These are phyloP conservation scores for Acrodontium crateriforme DNA, from an alignment of 2,329 filamentous ascomycete genomes.

Conservation along the genomic window DNA sequence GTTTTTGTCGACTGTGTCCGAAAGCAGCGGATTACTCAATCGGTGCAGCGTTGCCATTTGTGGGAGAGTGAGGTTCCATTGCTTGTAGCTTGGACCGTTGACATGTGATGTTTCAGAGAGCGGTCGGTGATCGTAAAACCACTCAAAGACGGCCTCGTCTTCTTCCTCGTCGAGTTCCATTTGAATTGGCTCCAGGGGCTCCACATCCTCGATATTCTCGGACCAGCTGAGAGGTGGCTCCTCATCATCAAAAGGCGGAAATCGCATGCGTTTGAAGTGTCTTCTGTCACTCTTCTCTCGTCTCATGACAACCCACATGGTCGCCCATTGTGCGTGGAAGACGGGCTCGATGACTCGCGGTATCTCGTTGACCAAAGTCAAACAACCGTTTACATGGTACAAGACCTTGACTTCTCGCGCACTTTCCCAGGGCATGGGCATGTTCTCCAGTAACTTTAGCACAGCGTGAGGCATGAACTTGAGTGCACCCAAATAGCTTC, in stretches of 20 bases:
- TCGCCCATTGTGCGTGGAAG: slow-evolving; percentile 97
- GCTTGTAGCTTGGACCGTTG: slow-evolving; percentile 92
- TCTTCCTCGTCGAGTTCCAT: slow-evolving; percentile 95
- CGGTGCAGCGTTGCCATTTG: slow-evolving; percentile 96
- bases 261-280: slow-evolving; percentile 97
- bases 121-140: slow-evolving; percentile 93
- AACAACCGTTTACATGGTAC: slow-evolving; percentile 94
- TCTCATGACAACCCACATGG: slow-evolving; percentile 98
- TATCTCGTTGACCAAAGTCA: slow-evolving; percentile 93
- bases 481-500: slow-evolving; percentile 88
- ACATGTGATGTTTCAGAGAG: slow-evolving; percentile 85
- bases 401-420: slow-evolving; percentile 92
- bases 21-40: slow-evolving; percentile 77
- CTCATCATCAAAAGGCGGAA: slow-evolving; percentile 96
- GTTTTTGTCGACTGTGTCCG: slow-evolving; percentile 87
- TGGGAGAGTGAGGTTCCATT: slow-evolving; percentile 80
- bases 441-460: slow-evolving; percentile 92
- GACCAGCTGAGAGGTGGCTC: slow-evolving; percentile 96
- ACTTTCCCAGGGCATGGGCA: slow-evolving; percentile 99
- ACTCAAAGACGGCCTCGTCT: slow-evolving; percentile 81
- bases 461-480: slow-evolving; percentile 99
- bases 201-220: slow-evolving; percentile 97
- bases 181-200: slow-evolving; percentile 93
- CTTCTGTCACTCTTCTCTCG: slow-evolving; percentile 92
- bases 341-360: slow-evolving; percentile 95